A percentile compares a stretch with the other conserved stretches of the same genome.
phyloP scores from a whole-genome alignment of 345 rosid genomes.

The Camelina sativa region DNA sequence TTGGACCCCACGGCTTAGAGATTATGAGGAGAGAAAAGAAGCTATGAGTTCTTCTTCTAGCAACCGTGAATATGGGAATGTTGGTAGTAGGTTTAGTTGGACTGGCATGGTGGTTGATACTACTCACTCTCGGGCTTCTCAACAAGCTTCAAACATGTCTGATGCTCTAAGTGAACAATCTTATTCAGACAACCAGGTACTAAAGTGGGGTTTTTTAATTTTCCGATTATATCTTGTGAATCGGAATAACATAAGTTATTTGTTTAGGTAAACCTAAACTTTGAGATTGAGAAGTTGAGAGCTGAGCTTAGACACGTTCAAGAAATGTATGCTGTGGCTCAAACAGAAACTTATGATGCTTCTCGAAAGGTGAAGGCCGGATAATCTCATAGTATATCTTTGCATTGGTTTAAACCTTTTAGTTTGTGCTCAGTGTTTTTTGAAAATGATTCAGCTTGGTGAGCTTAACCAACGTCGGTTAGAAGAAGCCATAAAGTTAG shows the following conservation, averaged over 20 bases:
- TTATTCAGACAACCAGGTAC: slow-evolving; percentile 61
- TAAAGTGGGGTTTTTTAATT: neutral
- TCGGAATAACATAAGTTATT: neutral
- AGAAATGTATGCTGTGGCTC: slow-evolving; percentile 81
- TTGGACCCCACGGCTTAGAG: slow-evolving; percentile 45
- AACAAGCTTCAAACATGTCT: slow-evolving; percentile 61
- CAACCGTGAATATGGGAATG: slow-evolving; percentile 47
- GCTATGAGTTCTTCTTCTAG: slow-evolving; percentile 51
- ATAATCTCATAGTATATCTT: slow-evolving; percentile 1
- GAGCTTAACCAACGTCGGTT: slow-evolving; percentile 53
- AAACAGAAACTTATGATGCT: slow-evolving; percentile 76
- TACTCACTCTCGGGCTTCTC: slow-evolving; percentile 53
- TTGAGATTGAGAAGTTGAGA: slow-evolving; percentile 90
- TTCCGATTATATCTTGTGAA: slow-evolving; percentile 1
- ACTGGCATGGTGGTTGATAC: slow-evolving; percentile 39
- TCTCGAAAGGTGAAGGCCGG: slow-evolving; percentile 67
- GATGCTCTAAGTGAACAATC: slow-evolving; percentile 54
- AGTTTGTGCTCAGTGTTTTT: slow-evolving; percentile 11
- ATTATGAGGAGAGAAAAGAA: slow-evolving; percentile 50
- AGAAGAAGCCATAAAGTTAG: slow-evolving; percentile 70
- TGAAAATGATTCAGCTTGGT: slow-evolving; percentile 42
- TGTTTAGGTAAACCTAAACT: slow-evolving; percentile 60
- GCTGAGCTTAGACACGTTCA: slow-evolving; percentile 79
- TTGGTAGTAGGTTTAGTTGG: slow-evolving; percentile 41
- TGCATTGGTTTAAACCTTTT: slow-evolving; percentile 19